A percentile compares a stretch with the other conserved stretches of the same genome.
Conservation (phyloP, 2,329 filamentous ascomycete species). For the Penicillium sp. region DNA sequence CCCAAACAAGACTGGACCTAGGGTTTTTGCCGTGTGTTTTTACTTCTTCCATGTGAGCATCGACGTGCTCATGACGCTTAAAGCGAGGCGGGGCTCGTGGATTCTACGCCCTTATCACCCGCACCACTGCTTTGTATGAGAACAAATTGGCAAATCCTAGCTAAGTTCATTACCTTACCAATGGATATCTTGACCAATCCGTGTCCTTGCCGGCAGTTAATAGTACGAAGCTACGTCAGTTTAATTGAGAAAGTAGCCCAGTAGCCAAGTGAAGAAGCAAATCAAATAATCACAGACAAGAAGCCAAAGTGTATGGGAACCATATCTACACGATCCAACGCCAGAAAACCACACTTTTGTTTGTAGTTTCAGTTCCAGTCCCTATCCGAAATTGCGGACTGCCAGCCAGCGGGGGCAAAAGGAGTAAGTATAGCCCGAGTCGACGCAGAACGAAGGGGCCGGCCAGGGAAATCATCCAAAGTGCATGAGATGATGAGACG, state of each 20-base stretch:
- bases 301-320: conserved; percentile 23
- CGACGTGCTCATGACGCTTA: conserved; percentile 29
- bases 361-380: conserved; percentile 21
- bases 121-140: conserved; percentile 28
- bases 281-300: conserved; percentile 20
- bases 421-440: conserved; percentile 8
- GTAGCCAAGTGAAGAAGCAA: conserved; percentile 5
- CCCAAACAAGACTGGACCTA: conserved; percentile 10
- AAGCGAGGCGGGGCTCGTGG: conserved; percentile 22
- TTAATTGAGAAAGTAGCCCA: conserved; percentile 5
- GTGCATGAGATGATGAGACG: not conserved
- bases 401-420: conserved; percentile 4
- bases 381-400: conserved; percentile 5
- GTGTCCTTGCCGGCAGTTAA: not conserved
- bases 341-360: conserved; percentile 29
- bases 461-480: not conserved
- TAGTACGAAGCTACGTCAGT: not conserved
- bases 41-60: conserved; percentile 10
- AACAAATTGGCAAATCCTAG: conserved; percentile 18
- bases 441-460: not conserved
- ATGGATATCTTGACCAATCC: not conserved
- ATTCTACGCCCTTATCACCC: conserved; percentile 4
- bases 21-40: conserved; percentile 11
- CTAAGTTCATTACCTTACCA: conserved; percentile 12
- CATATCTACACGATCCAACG: conserved; percentile 33